Percentiles rank a stretch among this genome's conserved stretches.
Conservation (phyloP, 2,329 filamentous ascomycete genomes). For the Pestalotiopsis sp. region DNA sequence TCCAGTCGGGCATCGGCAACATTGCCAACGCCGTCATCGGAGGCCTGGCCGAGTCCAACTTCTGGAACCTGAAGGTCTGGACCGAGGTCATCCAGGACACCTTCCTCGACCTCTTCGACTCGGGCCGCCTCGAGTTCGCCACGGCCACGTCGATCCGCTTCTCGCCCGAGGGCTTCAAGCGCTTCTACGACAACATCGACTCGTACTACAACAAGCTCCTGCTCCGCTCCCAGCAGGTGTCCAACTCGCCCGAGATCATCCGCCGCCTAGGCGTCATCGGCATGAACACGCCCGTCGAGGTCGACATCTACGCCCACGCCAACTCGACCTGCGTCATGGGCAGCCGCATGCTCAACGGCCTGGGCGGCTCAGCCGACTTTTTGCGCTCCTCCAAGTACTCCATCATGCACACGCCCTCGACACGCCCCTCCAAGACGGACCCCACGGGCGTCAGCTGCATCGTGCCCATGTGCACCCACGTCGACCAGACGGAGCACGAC, state of each 20-base stretch:
- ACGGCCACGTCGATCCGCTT: slow-evolving; percentile 90
- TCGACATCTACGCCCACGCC: slow-evolving; percentile 92
- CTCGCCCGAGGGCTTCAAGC: slow-evolving; percentile 87
- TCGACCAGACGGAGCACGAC: slow-evolving; percentile 93
- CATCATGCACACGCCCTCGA: slow-evolving; percentile 91
- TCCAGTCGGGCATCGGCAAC: slow-evolving; percentile 90
- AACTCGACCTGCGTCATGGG: slow-evolving; percentile 92
- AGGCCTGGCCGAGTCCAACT: slow-evolving; percentile 78
- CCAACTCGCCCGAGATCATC: slow-evolving; percentile 90
- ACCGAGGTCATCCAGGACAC: slow-evolving; percentile 92
- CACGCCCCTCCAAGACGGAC: slow-evolving; percentile 79
- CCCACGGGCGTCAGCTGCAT: slow-evolving; percentile 83
- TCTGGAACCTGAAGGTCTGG: slow-evolving; percentile 89
- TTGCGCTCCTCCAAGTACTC: slow-evolving; percentile 73
- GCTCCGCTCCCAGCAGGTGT: slow-evolving; percentile 84
- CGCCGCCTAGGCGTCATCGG: slow-evolving; percentile 83
- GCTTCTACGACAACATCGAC: slow-evolving; percentile 88
- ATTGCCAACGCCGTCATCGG: slow-evolving; percentile 92
- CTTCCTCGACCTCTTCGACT: slow-evolving; percentile 91
- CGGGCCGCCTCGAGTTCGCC: slow-evolving; percentile 83
- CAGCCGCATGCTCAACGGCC: slow-evolving; percentile 76
- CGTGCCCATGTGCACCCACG: slow-evolving; percentile 90
- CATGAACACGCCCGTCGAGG: slow-evolving; percentile 94
- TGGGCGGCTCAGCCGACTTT: slow-evolving; percentile 76
- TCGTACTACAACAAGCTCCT: slow-evolving; percentile 80